Conservation (phyloP, 176 grass and related monocot genomes). For the Oryza brachyantha region DNA sequence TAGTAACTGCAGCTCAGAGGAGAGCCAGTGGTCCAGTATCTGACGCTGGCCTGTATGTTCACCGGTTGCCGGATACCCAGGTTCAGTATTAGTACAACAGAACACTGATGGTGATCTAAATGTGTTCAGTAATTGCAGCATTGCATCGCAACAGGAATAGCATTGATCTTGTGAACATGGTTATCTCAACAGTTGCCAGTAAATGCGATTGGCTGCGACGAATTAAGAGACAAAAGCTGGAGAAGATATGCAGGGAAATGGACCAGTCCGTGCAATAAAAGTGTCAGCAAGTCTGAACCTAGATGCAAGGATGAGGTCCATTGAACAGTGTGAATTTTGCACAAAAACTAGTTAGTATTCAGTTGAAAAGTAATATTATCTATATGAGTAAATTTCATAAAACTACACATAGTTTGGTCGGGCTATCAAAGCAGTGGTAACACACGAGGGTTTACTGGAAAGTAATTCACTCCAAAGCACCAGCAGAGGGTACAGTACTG, state of each 20-base stretch:
- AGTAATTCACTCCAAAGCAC: not conserved
- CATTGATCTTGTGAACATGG: conserved; percentile 11
- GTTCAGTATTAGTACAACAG: not conserved
- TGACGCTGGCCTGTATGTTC: conserved; percentile 25
- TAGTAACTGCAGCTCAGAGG: conserved; percentile 19
- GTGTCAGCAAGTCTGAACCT: not conserved
- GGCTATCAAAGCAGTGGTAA: not conserved
- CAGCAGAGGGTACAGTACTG: not conserved
- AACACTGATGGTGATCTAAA: conserved; percentile 1
- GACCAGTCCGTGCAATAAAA: no score
- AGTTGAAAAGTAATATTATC: not conserved
- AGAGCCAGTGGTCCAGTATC: conserved; percentile 17
- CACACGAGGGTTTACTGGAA: not conserved
- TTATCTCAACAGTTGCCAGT: not conserved
- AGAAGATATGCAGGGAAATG: not conserved
- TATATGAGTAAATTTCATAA: no score
- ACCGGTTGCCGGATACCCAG: conserved; percentile 17
- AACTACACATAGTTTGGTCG: no score
- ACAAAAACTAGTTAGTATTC: not conserved
- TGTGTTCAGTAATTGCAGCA: conserved; percentile 7
- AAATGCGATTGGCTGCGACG: not conserved
- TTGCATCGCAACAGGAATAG: not conserved
- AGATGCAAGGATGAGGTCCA: not conserved
- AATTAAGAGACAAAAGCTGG: not conserved
- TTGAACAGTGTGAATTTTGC: not conserved